These are phyloP conservation scores for Picea glauca DNA, from an alignment of 75 land plant genomes.

Conservation along the genomic window DNA sequence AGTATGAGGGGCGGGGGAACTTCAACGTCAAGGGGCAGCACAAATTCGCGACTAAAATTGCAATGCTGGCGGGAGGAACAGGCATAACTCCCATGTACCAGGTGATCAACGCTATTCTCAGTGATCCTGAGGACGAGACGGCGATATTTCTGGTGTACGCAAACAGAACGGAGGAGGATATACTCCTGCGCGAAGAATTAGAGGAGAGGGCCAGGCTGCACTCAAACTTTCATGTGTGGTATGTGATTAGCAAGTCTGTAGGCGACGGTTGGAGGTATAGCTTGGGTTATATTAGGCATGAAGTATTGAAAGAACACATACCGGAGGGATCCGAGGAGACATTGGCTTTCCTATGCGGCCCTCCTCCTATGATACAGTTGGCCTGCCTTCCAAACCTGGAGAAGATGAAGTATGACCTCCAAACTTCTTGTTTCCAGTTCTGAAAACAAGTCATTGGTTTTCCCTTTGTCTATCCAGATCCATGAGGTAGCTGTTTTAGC, in stretches of 20 bases:
- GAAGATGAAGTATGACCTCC: conserved; percentile 61
- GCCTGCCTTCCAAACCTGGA: conserved; percentile 77
- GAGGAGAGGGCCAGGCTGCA: conserved; percentile 58
- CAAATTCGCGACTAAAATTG: conserved; percentile 46
- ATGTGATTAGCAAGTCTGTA: conserved; percentile 46
- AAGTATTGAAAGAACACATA: conserved; percentile 56
- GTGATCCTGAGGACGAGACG: conserved; percentile 70
- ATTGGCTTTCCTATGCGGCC: conserved; percentile 80
- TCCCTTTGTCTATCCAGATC: too few relatives aligned
- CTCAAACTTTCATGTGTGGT: conserved; percentile 74
- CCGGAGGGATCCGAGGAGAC: conserved; percentile 41
- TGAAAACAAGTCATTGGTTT: conserved; percentile 7
- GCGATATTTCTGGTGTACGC: conserved; percentile 76
- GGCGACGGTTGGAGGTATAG: conserved; percentile 64
- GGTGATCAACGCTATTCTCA: conserved; percentile 64
- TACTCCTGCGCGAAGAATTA: conserved; percentile 68
- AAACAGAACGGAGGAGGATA: conserved; percentile 74
- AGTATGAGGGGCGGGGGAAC: conserved; percentile 66
- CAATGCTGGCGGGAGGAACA: conserved; percentile 91
- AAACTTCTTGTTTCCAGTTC: conserved; percentile 42
- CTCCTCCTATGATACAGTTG: conserved; percentile 71
- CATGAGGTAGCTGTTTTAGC: too few relatives aligned
- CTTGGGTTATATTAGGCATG: conserved; percentile 53
- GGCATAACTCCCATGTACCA: conserved; percentile 96
- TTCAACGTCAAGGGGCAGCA: conserved; percentile 55